Percentiles rank a stretch among this genome's conserved stretches.
phyloP scores from a whole-genome alignment of 805 yeast genomes.

The Cyberlindnera samutprakarnensis region DNA sequence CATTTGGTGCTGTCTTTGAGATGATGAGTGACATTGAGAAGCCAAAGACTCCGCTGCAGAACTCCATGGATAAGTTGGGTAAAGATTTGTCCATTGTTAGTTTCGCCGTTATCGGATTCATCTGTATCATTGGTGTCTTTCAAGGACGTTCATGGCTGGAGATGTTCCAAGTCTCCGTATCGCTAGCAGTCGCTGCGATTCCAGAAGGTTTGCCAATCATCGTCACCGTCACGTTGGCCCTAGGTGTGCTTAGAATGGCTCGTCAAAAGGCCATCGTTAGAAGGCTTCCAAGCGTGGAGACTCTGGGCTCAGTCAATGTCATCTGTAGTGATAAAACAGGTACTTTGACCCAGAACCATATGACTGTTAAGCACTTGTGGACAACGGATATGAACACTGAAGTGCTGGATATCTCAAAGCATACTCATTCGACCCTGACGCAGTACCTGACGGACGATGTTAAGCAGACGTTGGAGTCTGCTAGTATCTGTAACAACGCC shows the following conservation, averaged over 20 bases:
- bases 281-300: conserved; percentile 90
- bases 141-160: conserved; percentile 96
- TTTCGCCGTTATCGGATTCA: conserved; percentile 84
- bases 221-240: conserved; percentile 93
- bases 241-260: conserved; percentile 97
- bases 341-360: conserved; percentile 82
- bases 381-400: conserved; percentile 50
- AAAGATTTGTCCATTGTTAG: conserved; percentile 80
- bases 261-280: conserved; percentile 88
- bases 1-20: conserved; percentile 89
- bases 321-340: conserved; percentile 91
- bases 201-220: conserved; percentile 98
- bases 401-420: conserved; percentile 37
- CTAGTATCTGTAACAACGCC: conserved; percentile 71
- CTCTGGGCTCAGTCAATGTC: conserved; percentile 89
- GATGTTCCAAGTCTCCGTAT: conserved; percentile 96
- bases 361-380: conserved; percentile 86
- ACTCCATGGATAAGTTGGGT: conserved; percentile 92
- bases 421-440: conserved; percentile 30
- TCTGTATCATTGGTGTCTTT: conserved; percentile 79
- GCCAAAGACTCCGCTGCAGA: conserved; percentile 96
- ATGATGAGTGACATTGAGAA: conserved; percentile 95
- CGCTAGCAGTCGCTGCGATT: conserved; percentile 97
- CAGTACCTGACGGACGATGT: conserved; percentile 48
- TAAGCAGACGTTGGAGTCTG: conserved; percentile 48